phyloP scores from a whole-genome alignment of 371 early-diverging fungal genomes.

The Saksenaea oblongispora region DNA sequence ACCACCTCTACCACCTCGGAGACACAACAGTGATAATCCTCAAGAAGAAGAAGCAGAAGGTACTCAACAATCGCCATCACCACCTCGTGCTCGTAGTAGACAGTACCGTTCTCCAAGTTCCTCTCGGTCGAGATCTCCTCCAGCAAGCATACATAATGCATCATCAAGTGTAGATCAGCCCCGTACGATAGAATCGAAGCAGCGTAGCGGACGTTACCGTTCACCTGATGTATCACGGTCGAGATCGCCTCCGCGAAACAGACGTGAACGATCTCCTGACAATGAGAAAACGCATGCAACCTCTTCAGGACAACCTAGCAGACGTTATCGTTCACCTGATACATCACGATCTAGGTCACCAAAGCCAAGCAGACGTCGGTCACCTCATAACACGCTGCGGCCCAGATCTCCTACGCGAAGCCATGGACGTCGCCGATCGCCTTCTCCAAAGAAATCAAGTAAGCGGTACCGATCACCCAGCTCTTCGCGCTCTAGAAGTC shows the following conservation, averaged over 20 bases:
- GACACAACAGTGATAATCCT: conserved; percentile 10
- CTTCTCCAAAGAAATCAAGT: not conserved
- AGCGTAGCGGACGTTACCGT: conserved; percentile 7
- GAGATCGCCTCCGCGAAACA: conserved; percentile 7
- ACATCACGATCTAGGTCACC: conserved; percentile 15
- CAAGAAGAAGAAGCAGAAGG: not conserved
- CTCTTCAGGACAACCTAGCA: not conserved
- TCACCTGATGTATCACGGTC: conserved; percentile 12
- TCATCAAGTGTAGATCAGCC: not conserved
- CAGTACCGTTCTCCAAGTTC: conserved; percentile 19
- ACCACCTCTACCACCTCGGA: conserved; percentile 19
- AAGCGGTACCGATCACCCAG: not conserved
- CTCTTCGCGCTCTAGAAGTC: not conserved
- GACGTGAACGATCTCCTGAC: not conserved
- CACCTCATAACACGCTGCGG: not conserved
- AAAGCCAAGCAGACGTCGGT: not conserved
- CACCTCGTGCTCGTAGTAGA: conserved; percentile 3
- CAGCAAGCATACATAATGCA: not conserved
- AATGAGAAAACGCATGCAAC: not conserved
- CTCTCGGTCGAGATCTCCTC: conserved; percentile 15
- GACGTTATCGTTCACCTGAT: conserved; percentile 14
- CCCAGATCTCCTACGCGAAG: conserved; percentile 1
- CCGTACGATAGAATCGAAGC: not conserved
- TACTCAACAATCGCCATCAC: conserved; percentile 11
- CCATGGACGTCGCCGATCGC: not conserved